Percentiles rank a stretch among this genome's conserved stretches.
Conservation (phyloP, 345 rosid species). For the Anastatica hierochuntica region DNA sequence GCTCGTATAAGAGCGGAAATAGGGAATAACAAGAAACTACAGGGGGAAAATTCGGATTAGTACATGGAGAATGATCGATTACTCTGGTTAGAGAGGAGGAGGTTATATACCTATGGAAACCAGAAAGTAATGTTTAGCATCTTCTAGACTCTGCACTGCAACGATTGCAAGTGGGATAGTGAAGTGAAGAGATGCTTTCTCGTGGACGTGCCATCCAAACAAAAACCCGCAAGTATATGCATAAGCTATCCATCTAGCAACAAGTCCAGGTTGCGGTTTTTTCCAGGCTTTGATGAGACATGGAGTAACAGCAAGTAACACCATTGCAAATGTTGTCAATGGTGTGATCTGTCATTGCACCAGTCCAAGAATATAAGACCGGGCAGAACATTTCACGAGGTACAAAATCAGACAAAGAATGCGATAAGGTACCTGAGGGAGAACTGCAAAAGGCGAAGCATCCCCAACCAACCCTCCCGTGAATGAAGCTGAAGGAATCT, state of each 20-base stretch:
- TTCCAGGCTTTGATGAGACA: constrained; percentile 73
- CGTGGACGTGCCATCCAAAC: constrained; percentile 98
- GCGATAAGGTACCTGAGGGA: constrained; percentile 48
- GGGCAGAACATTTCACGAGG: background rate
- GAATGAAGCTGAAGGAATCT: constrained; percentile 61
- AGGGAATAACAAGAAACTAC: constrained; percentile 85
- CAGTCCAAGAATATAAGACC: background rate
- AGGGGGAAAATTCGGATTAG: constrained; percentile 6
- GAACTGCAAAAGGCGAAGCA: constrained; percentile 61
- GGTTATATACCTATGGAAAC: constrained; percentile 55
- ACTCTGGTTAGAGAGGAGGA: background rate
- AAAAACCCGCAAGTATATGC: constrained; percentile 83
- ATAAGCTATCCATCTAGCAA: constrained; percentile 72
- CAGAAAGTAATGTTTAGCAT: constrained; percentile 75
- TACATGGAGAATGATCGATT: background rate
- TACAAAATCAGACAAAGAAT: background rate
- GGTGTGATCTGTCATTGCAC: constrained; percentile 57
- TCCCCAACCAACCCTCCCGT: constrained; percentile 87
- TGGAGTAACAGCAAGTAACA: constrained; percentile 64
- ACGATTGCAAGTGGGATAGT: constrained; percentile 66
- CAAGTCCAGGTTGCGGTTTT: constrained; percentile 40
- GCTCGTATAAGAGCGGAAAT: constrained; percentile 69
- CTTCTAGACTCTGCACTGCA: constrained; percentile 64
- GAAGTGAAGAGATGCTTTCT: constrained; percentile 92
- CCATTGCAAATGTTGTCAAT: constrained; percentile 49